phyloP scores from a whole-genome alignment of 2,329 filamentous ascomycete species.

The Ophiostoma novo-ulmi region DNA sequence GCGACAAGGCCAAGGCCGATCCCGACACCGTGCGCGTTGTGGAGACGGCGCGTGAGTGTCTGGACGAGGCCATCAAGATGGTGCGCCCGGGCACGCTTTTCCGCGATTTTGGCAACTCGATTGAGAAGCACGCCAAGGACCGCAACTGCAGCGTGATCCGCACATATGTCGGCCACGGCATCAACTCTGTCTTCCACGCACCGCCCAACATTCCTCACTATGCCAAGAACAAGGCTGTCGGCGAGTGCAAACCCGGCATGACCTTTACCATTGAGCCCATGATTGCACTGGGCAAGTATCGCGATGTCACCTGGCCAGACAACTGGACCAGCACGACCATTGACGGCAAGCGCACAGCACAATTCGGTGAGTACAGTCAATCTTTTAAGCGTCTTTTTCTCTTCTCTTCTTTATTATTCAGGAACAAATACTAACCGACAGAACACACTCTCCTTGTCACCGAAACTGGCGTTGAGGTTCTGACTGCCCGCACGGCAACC shows the following conservation, averaged over 20 bases:
- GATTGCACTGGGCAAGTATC: constrained; percentile 87
- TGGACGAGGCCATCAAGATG: constrained; percentile 83
- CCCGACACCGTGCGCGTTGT: constrained; percentile 85
- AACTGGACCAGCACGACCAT: constrained; percentile 96
- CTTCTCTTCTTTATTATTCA: too few relatives aligned
- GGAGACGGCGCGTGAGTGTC: constrained; percentile 80
- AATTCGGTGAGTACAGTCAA: constrained; percentile 64
- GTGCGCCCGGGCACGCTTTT: constrained; percentile 92
- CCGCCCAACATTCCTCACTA: constrained; percentile 95
- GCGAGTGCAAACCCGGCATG: constrained; percentile 91
- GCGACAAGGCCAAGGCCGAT: constrained; percentile 76
- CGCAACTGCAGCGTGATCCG: constrained; percentile 84
- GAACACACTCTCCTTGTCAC: constrained; percentile 84
- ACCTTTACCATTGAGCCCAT: constrained; percentile 99
- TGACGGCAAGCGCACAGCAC: constrained; percentile 83
- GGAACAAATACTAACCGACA: constrained; percentile 30
- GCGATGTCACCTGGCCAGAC: constrained; percentile 95
- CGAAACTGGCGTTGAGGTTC: constrained; percentile 73
- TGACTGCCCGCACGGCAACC: constrained; percentile 67
- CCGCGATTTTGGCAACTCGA: constrained; percentile 87
- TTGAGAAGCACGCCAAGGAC: constrained; percentile 89
- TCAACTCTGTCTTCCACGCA: constrained; percentile 90
- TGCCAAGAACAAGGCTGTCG: constrained; percentile 95
- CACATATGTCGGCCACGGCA: constrained; percentile 93
- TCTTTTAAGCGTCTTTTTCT: too few relatives aligned